Evolutionary conservation across 192 early-diverging fungal species (phyloP), one percentile per base, ranked within the genome.

Genomic region (Jimgerdemannia lactiflua): DNA sequence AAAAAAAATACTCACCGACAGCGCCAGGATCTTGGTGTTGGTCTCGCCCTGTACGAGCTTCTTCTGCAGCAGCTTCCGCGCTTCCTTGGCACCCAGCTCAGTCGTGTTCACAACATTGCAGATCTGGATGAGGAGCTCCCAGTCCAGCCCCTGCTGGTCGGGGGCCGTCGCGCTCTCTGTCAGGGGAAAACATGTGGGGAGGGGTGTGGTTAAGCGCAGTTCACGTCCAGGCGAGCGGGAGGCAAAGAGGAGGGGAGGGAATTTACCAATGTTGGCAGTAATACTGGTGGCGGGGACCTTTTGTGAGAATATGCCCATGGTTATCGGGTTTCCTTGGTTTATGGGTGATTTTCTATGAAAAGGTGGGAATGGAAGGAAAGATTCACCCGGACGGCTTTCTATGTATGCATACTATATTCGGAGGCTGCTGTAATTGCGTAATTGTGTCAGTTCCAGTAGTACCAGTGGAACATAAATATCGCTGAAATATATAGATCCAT

Each of bases 291-390:
- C 77, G 17, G 71, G 70, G 14, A 82, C 75, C 42, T 82, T 82
- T 41, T 82, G 78, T 59, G 81, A 82, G 66, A 82, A 82, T 73
- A 82, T 69, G 6, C 74, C 74, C 81, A 82, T 82, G 67, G 14
- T 73, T 29, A 29, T 29, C 29, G 29, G 29, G 29, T 0, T 29
- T 29, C 29, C 29, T 29, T 29, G 29, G 29, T 0, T 29, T 29
- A 29, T 29, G 29, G 29, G 29, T 29, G 29, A 29, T 29, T 29
- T 29, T 29, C 29, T 29, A 29, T 29, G 29, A 29, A 29, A 29
- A 29, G 29, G 29, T 29, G 29, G 29, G 29, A 29, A 29, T 29
- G 29, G 29, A 29, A 29, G 29, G 29, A 29, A 29, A 29, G 29
- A 29, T 29, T 29, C 29, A 29, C 0, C 29, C 29, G 29, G 29